These are phyloP conservation scores for Termitomyces sp. DNA, from an alignment of 768 basidiomycete species.

Conservation along the genomic window DNA sequence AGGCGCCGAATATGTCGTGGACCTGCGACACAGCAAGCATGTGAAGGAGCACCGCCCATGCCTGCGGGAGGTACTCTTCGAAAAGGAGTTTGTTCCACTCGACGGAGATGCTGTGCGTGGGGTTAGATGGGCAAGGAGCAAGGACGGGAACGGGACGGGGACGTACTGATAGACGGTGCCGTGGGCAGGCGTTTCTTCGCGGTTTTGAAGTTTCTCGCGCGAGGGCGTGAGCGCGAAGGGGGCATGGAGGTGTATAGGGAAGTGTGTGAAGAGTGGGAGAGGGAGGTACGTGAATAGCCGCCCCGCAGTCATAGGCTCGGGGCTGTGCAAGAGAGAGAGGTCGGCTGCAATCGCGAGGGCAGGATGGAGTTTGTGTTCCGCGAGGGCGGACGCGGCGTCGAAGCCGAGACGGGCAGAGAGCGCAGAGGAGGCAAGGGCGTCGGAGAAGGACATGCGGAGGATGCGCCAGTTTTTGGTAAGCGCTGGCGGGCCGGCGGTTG, in stretches of 20 bases:
- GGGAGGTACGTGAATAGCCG: conserved; percentile 46
- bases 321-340: conserved; percentile 12
- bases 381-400: conserved; percentile 19
- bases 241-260: conserved; percentile 40
- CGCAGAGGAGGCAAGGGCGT: conserved; percentile 16
- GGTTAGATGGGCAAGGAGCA: neutral
- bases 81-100: conserved; percentile 46
- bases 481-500: neutral
- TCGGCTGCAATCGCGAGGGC: conserved; percentile 32
- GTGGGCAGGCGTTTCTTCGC: conserved; percentile 28
- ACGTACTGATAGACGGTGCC: conserved; percentile 38
- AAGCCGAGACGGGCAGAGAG: conserved; percentile 21
- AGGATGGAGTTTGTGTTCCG: conserved; percentile 36
- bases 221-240: conserved; percentile 41
- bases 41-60: conserved; percentile 33
- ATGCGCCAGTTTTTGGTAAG: conserved; percentile 25
- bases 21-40: conserved; percentile 21
- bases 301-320: conserved; percentile 16
- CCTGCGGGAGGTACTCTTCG: conserved; percentile 35
- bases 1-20: conserved; percentile 28
- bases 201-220: conserved; percentile 38
- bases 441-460: conserved; percentile 21
- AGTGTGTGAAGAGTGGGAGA: conserved; percentile 38
- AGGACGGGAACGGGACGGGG: too few species aligned
- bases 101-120: conserved; percentile 29